Percentiles rank a stretch among this genome's conserved stretches.
Evolutionary conservation across 2,329 filamentous ascomycete species (phyloP).

Genomic region (Didymella exigua): DNA sequence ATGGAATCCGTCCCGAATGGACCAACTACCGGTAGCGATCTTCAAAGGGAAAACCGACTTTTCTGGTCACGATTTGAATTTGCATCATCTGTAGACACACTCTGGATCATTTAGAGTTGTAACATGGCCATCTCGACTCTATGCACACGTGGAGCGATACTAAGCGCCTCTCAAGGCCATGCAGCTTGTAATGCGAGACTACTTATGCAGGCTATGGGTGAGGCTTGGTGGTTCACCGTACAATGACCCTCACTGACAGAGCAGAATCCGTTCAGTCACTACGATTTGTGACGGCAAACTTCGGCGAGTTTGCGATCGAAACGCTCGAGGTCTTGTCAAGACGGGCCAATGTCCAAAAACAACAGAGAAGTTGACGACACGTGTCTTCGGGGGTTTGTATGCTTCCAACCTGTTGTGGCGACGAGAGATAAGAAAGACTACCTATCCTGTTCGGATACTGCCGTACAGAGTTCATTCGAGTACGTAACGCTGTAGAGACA

Average conservation of each 20-base stretch:
- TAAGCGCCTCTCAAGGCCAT: not conserved
- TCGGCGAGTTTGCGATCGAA: not conserved
- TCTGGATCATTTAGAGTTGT: not conserved
- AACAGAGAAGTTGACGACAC: not conserved
- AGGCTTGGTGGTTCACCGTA: constrained; percentile 1
- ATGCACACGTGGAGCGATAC: not conserved
- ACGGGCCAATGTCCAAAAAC: not conserved
- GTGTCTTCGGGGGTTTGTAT: not conserved
- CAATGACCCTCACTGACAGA: not conserved
- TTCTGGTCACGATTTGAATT: not conserved
- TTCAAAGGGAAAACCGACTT: too few relatives aligned
- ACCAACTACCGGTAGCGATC: too few relatives aligned
- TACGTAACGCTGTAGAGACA: not conserved
- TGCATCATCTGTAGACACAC: not conserved
- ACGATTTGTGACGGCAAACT: not conserved
- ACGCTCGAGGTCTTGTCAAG: constrained; percentile 2
- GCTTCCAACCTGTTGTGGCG: not conserved
- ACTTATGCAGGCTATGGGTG: constrained; percentile 1
- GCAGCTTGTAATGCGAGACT: not conserved
- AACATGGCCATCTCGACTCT: not conserved
- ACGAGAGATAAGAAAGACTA: not conserved
- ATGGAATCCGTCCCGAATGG: too few relatives aligned
- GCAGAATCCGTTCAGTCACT: not conserved
- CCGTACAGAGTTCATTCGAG: not conserved
- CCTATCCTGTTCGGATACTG: too few relatives aligned